These are phyloP conservation scores for Pseudonectria foliicola DNA, from an alignment of 2,329 filamentous ascomycete genomes.

Conservation along the genomic window DNA sequence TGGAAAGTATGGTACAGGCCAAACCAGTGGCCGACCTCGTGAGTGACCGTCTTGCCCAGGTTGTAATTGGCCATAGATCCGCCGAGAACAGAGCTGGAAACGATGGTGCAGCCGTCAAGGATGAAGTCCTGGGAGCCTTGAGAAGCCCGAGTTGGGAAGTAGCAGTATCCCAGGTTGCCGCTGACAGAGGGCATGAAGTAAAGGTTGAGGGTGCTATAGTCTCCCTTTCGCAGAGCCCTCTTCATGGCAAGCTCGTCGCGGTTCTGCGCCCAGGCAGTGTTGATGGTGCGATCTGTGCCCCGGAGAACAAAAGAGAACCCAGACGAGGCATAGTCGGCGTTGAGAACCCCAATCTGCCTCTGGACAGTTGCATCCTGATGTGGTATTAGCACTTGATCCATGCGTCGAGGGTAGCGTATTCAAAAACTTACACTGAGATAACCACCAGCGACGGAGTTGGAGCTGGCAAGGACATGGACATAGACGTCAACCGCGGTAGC, in stretches of 20 bases:
- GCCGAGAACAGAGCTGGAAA: conserved; percentile 30
- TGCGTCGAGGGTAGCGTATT: not conserved
- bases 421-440: conserved; percentile 27
- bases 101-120: conserved; percentile 34
- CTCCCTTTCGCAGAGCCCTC: conserved; percentile 35
- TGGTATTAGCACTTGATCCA: not conserved
- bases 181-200: conserved; percentile 36
- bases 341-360: conserved; percentile 26
- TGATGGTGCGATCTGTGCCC: conserved; percentile 35
- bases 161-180: conserved; percentile 38
- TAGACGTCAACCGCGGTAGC: conserved; percentile 22
- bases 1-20: conserved; percentile 42
- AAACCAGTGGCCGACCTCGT: conserved; percentile 44
- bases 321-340: conserved; percentile 33
- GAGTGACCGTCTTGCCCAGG: conserved; percentile 26
- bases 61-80: conserved; percentile 28
- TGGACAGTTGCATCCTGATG: not conserved
- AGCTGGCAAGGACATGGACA: conserved; percentile 31
- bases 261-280: conserved; percentile 35
- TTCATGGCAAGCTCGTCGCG: conserved; percentile 36
- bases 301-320: conserved; percentile 36
- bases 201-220: conserved; percentile 37
- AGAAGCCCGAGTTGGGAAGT: conserved; percentile 33
- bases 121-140: conserved; percentile 26
- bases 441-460: conserved; percentile 21